Percentiles rank a stretch among this genome's conserved stretches.
Conservation (phyloP, 345 rosid species). For the Excoecaria agallocha region DNA sequence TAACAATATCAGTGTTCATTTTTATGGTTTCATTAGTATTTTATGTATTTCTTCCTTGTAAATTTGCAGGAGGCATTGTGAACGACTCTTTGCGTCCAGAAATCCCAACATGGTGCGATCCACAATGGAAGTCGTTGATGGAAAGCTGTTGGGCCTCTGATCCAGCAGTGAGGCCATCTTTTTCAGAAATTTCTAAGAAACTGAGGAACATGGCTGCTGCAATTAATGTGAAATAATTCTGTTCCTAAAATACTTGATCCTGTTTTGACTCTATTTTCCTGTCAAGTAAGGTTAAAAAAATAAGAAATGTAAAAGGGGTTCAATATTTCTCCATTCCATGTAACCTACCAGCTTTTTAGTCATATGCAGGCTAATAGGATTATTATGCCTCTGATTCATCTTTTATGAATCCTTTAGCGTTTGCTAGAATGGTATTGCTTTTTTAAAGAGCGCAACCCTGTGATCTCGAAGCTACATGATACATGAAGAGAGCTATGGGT, state of each 20-base stretch:
- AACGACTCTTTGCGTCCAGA: conserved; percentile 87
- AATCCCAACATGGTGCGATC: conserved; percentile 96
- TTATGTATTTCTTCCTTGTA: background rate
- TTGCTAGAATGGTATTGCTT: conserved; percentile 17
- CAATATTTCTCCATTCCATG: conserved; percentile 20
- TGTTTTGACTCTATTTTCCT: conserved; percentile 15
- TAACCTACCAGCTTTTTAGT: conserved; percentile 21
- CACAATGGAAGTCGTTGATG: conserved; percentile 94
- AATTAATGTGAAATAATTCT: conserved; percentile 65
- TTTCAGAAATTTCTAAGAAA: conserved; percentile 83
- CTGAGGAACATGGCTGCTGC: conserved; percentile 97
- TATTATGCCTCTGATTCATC: conserved; percentile 25
- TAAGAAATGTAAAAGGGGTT: conserved; percentile 3
- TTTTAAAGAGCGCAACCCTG: conserved; percentile 16
- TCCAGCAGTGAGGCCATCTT: conserved; percentile 88
- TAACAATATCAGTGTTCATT: background rate
- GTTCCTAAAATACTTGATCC: conserved; percentile 10
- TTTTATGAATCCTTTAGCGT: conserved; percentile 19
- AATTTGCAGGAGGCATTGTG: conserved; percentile 81
- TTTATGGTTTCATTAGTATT: background rate
- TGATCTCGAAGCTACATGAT: conserved; percentile 20
- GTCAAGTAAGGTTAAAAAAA: conserved; percentile 22
- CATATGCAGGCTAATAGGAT: conserved; percentile 30
- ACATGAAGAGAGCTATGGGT: conserved; percentile 15
- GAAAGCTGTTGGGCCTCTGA: conserved; percentile 88